These are phyloP conservation scores for Coniochaeta hoffmannii DNA, from an alignment of 2,329 filamentous ascomycete species.

Conservation along the genomic window DNA sequence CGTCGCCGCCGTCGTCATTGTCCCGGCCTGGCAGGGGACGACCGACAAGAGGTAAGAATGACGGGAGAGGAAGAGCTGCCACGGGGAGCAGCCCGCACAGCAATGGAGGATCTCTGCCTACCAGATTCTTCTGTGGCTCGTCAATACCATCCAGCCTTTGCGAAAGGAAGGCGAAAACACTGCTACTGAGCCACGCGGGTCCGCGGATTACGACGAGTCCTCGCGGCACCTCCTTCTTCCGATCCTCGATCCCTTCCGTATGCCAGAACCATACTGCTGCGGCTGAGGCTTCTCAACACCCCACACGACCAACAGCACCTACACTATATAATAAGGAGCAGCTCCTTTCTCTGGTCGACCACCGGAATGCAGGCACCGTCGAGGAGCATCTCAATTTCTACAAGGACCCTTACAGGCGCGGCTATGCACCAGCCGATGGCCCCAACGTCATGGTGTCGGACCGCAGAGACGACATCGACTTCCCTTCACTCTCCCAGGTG, in stretches of 20 bases:
- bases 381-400: slow-evolving; percentile 46
- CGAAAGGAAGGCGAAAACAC: slow-evolving; percentile 3
- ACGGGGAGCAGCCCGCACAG: background rate
- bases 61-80: background rate
- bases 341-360: slow-evolving; percentile 45
- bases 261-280: slow-evolving; percentile 11
- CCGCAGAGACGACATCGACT: slow-evolving; percentile 37
- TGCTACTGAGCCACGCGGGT: slow-evolving; percentile 4
- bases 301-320: background rate
- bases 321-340: slow-evolving; percentile 27
- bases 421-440: slow-evolving; percentile 43
- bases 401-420: slow-evolving; percentile 44
- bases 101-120: background rate
- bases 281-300: slow-evolving; percentile 3
- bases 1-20: slow-evolving; percentile 12
- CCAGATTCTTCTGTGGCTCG: background rate
- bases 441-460: slow-evolving; percentile 44
- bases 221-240: slow-evolving; percentile 10
- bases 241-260: slow-evolving; percentile 8
- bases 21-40: background rate
- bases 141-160: slow-evolving; percentile 1
- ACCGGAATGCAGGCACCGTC: slow-evolving; percentile 36
- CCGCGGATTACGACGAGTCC: slow-evolving; percentile 6
- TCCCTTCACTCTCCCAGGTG: slow-evolving; percentile 35
- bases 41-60: background rate